Percentiles rank a stretch among this genome's conserved stretches.
Evolutionary conservation across 805 yeast genomes (phyloP).

Genomic region (Candida peoriensis): DNA sequence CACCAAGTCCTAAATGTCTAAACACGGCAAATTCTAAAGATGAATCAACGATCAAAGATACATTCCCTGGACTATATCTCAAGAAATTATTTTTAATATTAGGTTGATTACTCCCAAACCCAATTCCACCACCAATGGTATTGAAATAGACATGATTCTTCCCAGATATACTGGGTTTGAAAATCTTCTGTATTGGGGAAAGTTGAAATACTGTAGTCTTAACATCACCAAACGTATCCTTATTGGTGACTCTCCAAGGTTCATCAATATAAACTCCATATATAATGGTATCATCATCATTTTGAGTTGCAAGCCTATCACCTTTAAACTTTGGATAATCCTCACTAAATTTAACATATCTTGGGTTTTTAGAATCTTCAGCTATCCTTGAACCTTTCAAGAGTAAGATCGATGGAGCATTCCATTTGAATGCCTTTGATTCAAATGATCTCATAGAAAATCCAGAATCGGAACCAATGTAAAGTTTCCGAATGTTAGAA

Average conservation of each 20-base stretch:
- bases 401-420: conserved; percentile 73
- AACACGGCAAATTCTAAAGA: conserved; percentile 78
- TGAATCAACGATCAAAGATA: conserved; percentile 73
- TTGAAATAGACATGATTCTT: conserved; percentile 56
- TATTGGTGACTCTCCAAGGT: conserved; percentile 78
- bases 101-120: conserved; percentile 75
- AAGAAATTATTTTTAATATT: conserved; percentile 38
- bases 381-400: conserved; percentile 50
- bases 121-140: conserved; percentile 74
- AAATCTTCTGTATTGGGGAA: conserved; percentile 60
- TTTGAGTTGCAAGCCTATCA: conserved; percentile 10
- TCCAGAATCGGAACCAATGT: conserved; percentile 71
- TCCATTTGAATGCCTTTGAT: conserved; percentile 82
- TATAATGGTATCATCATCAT: conserved; percentile 38
- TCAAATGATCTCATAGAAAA: conserved; percentile 87
- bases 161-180: conserved; percentile 31
- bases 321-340: conserved; percentile 41
- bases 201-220: conserved; percentile 58
- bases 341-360: conserved; percentile 47
- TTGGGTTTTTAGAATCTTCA: conserved; percentile 28
- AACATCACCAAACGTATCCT: conserved; percentile 64
- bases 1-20: conserved; percentile 59
- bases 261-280: conserved; percentile 61
- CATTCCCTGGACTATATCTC: conserved; percentile 63
- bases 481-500: conserved; percentile 53